Conservation (phyloP, 768 basidiomycete species). For the Suillus paluster region DNA sequence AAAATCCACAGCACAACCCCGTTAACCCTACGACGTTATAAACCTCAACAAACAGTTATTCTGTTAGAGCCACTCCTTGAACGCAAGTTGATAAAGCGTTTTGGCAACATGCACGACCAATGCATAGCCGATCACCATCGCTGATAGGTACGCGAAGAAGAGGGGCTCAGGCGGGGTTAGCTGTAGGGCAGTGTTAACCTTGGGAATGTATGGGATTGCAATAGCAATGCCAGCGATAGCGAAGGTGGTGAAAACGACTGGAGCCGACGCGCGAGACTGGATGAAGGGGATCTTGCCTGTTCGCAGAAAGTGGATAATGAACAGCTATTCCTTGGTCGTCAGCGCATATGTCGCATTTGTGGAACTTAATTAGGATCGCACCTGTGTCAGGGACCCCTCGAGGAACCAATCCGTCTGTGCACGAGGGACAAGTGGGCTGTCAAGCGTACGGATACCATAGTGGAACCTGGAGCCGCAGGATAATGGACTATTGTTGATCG, state of each 20-base stretch:
- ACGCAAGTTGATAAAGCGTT: conserved; percentile 28
- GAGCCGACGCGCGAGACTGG: conserved; percentile 33
- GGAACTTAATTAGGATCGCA: conserved; percentile 11
- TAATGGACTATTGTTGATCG: background rate
- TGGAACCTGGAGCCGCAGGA: conserved; percentile 27
- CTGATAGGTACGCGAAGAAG: conserved; percentile 31
- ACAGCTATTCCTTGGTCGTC: conserved; percentile 25
- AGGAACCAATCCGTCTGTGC: conserved; percentile 43
- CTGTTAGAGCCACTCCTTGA: conserved; percentile 35
- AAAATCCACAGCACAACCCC: background rate
- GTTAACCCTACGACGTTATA: no score
- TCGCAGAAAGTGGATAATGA: conserved; percentile 38
- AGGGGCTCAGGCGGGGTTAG: conserved; percentile 33
- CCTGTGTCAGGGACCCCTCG: conserved; percentile 41
- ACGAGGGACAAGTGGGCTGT: conserved; percentile 34
- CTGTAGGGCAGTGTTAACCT: conserved; percentile 32
- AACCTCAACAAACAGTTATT: background rate
- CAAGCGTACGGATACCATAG: conserved; percentile 30
- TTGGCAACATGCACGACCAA: conserved; percentile 31
- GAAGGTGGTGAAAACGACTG: conserved; percentile 33
- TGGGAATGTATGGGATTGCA: conserved; percentile 38
- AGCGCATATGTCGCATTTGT: background rate
- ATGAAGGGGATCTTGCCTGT: conserved; percentile 36
- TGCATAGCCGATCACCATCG: conserved; percentile 27
- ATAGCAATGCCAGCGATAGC: conserved; percentile 36